Evolutionary conservation across 2,329 filamentous ascomycete species (phyloP).

Genomic region (Fusarium tupiense): DNA sequence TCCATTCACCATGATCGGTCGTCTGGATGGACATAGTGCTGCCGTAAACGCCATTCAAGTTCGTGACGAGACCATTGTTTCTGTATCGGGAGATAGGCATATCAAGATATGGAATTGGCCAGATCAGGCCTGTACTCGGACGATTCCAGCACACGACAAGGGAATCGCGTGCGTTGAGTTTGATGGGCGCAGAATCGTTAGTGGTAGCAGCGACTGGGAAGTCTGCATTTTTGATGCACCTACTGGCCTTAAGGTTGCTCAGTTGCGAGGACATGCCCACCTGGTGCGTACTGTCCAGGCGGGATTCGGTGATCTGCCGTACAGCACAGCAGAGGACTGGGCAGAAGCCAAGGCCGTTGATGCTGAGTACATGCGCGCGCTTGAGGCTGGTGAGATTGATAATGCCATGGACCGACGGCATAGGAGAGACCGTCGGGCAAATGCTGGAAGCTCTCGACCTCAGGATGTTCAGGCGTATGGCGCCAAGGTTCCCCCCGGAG

Average conservation of each 20-base stretch:
- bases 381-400: constrained; percentile 61
- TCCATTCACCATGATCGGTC: constrained; percentile 81
- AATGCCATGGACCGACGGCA: constrained; percentile 47
- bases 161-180: constrained; percentile 98
- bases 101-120: constrained; percentile 97
- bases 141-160: constrained; percentile 87
- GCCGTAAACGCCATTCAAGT: constrained; percentile 98
- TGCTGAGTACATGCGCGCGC: constrained; percentile 72
- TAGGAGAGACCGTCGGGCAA: constrained; percentile 58
- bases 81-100: constrained; percentile 90
- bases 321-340: constrained; percentile 78
- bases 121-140: constrained; percentile 78
- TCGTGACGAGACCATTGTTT: constrained; percentile 85
- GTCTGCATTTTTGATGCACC: constrained; percentile 93
- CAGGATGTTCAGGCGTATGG: constrained; percentile 82
- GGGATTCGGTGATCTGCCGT: constrained; percentile 88
- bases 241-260: constrained; percentile 89
- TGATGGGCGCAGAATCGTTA: constrained; percentile 91
- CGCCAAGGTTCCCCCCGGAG: constrained; percentile 88
- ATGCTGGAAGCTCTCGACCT: constrained; percentile 78
- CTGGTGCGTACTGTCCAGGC: constrained; percentile 95
- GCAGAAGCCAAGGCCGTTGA: constrained; percentile 79
- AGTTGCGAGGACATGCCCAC: constrained; percentile 81
- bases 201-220: constrained; percentile 94
- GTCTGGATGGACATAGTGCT: constrained; percentile 83